Evolutionary conservation across 306 rosid species (phyloP).

Genomic region (Vigna reflexopilosa): DNA sequence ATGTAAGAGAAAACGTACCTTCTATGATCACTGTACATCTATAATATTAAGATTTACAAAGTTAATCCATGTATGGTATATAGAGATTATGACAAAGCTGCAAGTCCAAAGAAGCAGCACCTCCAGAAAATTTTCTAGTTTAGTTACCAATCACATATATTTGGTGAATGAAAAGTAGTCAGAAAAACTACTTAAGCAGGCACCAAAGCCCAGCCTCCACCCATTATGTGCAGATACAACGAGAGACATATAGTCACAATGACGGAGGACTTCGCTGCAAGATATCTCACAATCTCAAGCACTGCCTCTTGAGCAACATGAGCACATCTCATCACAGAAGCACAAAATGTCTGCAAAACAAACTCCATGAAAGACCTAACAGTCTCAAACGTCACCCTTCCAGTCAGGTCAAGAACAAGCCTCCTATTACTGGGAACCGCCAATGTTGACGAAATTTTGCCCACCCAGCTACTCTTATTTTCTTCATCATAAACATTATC

Average conservation of each 20-base stretch:
- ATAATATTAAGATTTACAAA: constrained; percentile 28
- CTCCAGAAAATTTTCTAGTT: constrained; percentile 6
- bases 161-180: constrained; percentile 25
- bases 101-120: constrained; percentile 35
- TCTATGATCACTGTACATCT: constrained; percentile 31
- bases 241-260: constrained; percentile 64
- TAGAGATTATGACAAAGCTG: constrained; percentile 18
- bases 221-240: constrained; percentile 62
- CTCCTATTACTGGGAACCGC: constrained; percentile 71
- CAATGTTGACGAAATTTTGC: constrained; percentile 61
- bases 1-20: background rate
- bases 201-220: constrained; percentile 58
- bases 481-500: constrained; percentile 35
- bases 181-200: constrained; percentile 48
- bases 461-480: constrained; percentile 54
- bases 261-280: constrained; percentile 60
- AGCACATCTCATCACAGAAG: constrained; percentile 51
- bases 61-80: constrained; percentile 37
- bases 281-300: constrained; percentile 66
- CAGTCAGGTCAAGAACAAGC: constrained; percentile 65
- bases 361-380: constrained; percentile 74
- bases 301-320: constrained; percentile 59
- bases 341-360: constrained; percentile 58
- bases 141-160: constrained; percentile 11
- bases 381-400: constrained; percentile 79